Base-by-base conservation (phyloP, 148 eudicot genomes). In the Vaccinium macrocarpon region DNA sequence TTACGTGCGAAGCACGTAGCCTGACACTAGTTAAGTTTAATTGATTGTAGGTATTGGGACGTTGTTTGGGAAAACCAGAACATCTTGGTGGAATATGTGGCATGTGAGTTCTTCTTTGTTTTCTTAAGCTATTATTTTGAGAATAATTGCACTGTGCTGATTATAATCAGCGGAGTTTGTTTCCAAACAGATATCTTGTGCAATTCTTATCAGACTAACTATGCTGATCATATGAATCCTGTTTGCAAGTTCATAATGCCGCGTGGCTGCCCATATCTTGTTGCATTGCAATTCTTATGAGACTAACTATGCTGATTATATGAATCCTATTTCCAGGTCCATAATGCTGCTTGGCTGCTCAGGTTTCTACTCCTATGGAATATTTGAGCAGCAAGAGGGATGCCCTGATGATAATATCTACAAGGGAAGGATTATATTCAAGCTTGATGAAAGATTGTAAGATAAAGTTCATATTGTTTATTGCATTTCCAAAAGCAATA, bases 351-450 rank as follows among this genome's bases (percentile, higher is more conserved):
- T 92, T 0, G 96, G 93, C 35, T 80, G 83, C 81, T 84, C 93
- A 4, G 98, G 98, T 9, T 93, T 92, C 79, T 94, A 94, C 78
- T 85, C 93, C 4, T 95, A 95, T 68, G 93, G 91, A 53, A 90
- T 93, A 81, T 86, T 91, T 10, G 88, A 91, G 50, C 94, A 88
- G 7, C 49, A 71, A 53, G 12, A 85, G 46, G 95, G 91, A 49
- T 87, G 86, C 90, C 90, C 92, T 23, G 82, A 83, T 38, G 8
- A 87, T 1, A 61, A 57, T 3, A 83, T 94, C 42, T 87, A 86
- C 76, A 89, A 94, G 84, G 90, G 90, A 23, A 89, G 98, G 68
- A 83, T 92, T 32, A 93, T 87, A 14, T 90, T 86, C 83, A 95
- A 95, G 88, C 96, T 94, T 72, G 85, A 86, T 6, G 32, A 77